Evolutionary conservation across 1,284 basidiomycete species (phyloP).

Genomic region (Pterulicium gracile): DNA sequence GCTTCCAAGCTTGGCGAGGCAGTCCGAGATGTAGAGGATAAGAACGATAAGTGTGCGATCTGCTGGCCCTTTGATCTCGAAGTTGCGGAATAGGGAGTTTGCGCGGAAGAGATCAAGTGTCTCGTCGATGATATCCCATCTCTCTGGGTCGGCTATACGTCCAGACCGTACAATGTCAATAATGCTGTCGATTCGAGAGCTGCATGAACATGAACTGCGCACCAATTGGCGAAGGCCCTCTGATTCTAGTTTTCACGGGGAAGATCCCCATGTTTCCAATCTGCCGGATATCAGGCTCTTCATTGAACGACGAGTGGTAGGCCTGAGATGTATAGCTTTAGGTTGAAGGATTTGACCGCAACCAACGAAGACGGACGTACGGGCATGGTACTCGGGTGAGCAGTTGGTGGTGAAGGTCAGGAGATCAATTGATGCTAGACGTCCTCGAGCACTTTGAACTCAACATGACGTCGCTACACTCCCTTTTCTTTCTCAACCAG

Average conservation of each 20-base stretch:
- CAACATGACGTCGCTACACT: too few relatives aligned
- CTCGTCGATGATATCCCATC: slow-evolving; percentile 92
- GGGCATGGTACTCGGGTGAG: slow-evolving; percentile 32
- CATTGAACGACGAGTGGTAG: slow-evolving; percentile 94
- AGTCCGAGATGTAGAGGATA: slow-evolving; percentile 97
- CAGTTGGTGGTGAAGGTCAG: background rate
- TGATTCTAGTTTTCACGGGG: slow-evolving; percentile 84
- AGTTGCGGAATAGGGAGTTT: slow-evolving; percentile 99
- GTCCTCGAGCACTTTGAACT: background rate
- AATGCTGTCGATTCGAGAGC: slow-evolving; percentile 5
- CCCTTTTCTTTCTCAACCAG: too few relatives aligned
- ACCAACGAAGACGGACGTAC: slow-evolving; percentile 26
- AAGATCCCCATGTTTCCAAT: slow-evolving; percentile 89
- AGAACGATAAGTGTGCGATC: slow-evolving; percentile 96
- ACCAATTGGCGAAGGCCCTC: slow-evolving; percentile 88
- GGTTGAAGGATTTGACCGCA: background rate
- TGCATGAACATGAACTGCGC: slow-evolving; percentile 13
- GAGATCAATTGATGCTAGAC: background rate
- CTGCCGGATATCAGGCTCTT: slow-evolving; percentile 69
- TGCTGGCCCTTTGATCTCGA: slow-evolving; percentile 98
- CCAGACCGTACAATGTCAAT: slow-evolving; percentile 5
- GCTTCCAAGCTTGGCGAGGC: slow-evolving; percentile 78
- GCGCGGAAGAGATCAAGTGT: slow-evolving; percentile 95
- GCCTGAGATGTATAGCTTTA: slow-evolving; percentile 60
- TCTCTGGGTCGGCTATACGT: slow-evolving; percentile 57